Conservation (phyloP, 805 yeast species). For the Lachancea sp. region DNA sequence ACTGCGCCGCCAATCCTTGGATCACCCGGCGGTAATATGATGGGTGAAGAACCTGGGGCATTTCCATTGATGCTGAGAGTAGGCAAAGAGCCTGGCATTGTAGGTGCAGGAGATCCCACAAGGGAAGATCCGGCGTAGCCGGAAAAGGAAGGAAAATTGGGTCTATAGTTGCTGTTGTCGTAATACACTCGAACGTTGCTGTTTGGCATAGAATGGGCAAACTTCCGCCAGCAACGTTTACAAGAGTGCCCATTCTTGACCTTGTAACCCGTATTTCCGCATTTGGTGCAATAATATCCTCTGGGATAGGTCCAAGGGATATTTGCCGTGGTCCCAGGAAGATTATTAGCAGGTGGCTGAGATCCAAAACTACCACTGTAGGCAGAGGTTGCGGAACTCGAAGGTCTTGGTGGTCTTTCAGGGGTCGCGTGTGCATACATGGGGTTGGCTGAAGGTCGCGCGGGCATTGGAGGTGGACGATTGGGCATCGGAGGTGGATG, state of each 20-base stretch:
- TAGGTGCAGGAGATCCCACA: background rate
- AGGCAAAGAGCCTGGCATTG: background rate
- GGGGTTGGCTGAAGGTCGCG: conserved; percentile 8
- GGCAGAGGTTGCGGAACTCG: conserved; percentile 4
- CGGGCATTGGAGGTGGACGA: conserved; percentile 10
- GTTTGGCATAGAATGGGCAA: conserved; percentile 39
- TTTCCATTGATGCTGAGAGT: background rate
- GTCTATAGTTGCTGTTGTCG: background rate
- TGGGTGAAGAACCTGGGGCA: background rate
- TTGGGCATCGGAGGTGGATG: conserved; percentile 9
- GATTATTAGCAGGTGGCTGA: background rate
- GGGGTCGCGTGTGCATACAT: conserved; percentile 12
- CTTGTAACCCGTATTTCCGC: conserved; percentile 67
- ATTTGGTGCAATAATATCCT: conserved; percentile 55
- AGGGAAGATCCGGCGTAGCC: background rate
- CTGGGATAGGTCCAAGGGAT: conserved; percentile 69
- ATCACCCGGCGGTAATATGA: conserved; percentile 64
- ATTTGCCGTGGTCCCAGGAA: too few species aligned
- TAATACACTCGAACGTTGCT: conserved; percentile 4
- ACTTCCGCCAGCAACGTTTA: conserved; percentile 60
- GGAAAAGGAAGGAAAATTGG: background rate
- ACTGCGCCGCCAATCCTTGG: conserved; percentile 66
- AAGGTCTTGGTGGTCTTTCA: conserved; percentile 5
- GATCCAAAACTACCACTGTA: background rate
- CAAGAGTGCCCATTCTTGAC: conserved; percentile 58